phyloP scores from a whole-genome alignment of 306 rosid genomes.

The Pachyrhizus erosus region DNA sequence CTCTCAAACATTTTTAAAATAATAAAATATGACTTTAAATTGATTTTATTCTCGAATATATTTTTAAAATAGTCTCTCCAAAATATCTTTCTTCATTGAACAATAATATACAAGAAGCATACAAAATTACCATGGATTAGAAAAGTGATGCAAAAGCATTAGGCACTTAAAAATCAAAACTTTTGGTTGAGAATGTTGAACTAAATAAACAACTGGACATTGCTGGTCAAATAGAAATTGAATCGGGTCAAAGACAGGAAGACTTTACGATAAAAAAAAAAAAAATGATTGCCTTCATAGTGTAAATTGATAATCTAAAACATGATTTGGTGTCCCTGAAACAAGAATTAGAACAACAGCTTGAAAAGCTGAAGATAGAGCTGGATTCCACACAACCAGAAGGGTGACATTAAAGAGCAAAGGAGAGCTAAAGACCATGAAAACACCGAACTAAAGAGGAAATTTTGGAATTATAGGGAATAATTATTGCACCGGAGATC shows the following conservation, averaged over 20 bases:
- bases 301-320: constrained; percentile 56
- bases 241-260: constrained; percentile 53
- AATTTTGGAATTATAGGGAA: constrained; percentile 41
- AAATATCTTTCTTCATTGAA: too few species aligned
- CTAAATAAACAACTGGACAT: constrained; percentile 53
- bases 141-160: constrained; percentile 68
- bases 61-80: too few species aligned
- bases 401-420: constrained; percentile 15
- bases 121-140: constrained; percentile 54
- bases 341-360: constrained; percentile 40
- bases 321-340: constrained; percentile 55
- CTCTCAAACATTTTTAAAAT: too few species aligned
- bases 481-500: not conserved
- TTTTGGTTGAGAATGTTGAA: constrained; percentile 63
- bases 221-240: constrained; percentile 65
- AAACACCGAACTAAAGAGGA: constrained; percentile 50
- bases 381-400: constrained; percentile 13
- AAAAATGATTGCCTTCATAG: constrained; percentile 27
- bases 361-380: constrained; percentile 57
- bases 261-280: constrained; percentile 50
- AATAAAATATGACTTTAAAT: too few species aligned
- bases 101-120: too few species aligned
- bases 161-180: constrained; percentile 56
- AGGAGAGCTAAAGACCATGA: constrained; percentile 45
- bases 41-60: too few species aligned